Evolutionary conservation across 225 moss, liverwort and hornwort species (phyloP), one percentile per base, ranked within the genome.

Genomic region (Lunularia cruciata): DNA sequence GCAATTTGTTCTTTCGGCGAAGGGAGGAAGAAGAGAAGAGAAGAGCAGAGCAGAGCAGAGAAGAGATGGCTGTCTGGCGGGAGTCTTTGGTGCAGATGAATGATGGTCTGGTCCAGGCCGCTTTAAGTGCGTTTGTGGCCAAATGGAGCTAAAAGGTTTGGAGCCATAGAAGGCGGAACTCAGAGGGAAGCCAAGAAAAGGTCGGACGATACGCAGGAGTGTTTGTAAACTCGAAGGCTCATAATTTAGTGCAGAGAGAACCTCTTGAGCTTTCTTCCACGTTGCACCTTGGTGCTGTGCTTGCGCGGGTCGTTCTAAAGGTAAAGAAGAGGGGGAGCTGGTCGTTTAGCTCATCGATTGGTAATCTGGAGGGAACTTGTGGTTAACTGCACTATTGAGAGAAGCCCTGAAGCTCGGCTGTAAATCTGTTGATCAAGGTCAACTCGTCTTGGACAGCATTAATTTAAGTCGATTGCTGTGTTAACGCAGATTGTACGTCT

Each of bases 151-250:
- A 40, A 40, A 34, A 61, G 40, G 36, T 61, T 3, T 20, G 12
- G 13, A 61, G 22, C 0, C 23, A 39, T 61, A 25, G 23, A 61
- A 12, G 61, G 61, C 26, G 39, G 61, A 37, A 61, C 14, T 61
- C 19, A 25, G 39, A 61, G 42, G 61, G 42, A 26, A 61, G 61
- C 39, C 61, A 40, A 61, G 39, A 40, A 23, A 61, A 40, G 61
- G 6, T 18, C 23, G 25, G 9, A 37, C 36, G 61, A 61, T 25
- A 26, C 39, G 25, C 34, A 58, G 3, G 34, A 16, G 19, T 51
- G 40, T n/a, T n/a, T n/a, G n/a, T n/a, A n/a, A n/a, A n/a, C n/a
- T n/a, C n/a, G n/a, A n/a, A n/a, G n/a, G n/a, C n/a, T 14, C 0
- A 8, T 54, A 22, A 25, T 53, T 53, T 5, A 28, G 27, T 54